A percentile compares a stretch with the other conserved stretches of the same genome.
phyloP scores from a whole-genome alignment of 1,284 basidiomycete species.

The Sparassis latifolia region DNA sequence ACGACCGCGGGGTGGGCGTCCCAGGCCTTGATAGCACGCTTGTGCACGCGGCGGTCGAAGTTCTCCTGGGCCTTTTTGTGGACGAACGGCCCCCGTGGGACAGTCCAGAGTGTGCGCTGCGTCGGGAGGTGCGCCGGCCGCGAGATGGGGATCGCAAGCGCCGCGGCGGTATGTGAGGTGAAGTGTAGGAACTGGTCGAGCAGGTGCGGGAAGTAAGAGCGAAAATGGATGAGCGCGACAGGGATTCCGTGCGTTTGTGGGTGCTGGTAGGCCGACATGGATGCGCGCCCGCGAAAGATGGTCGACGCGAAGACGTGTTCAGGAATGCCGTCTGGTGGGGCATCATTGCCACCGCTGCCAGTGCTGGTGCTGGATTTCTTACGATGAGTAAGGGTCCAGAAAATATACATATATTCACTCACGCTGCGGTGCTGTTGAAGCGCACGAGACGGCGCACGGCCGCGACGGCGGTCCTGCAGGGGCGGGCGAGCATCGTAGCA shows the following conservation, averaged over 20 bases:
- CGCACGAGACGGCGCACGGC: too few species aligned
- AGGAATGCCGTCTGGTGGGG: background rate
- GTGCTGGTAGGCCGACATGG: conserved; percentile 48
- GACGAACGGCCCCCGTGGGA: conserved; percentile 81
- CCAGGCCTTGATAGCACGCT: conserved; percentile 85
- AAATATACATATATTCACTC: too few species aligned
- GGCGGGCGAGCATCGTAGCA: too few species aligned
- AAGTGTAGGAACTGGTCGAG: conserved; percentile 86
- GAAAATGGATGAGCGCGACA: conserved; percentile 81
- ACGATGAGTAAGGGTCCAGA: too few species aligned
- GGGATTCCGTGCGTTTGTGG: conserved; percentile 69
- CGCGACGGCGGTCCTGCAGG: too few species aligned
- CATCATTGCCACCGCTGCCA: too few species aligned
- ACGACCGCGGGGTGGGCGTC: conserved; percentile 82
- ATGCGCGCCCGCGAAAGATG: conserved; percentile 52
- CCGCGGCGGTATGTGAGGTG: conserved; percentile 75
- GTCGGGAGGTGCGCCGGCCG: conserved; percentile 69
- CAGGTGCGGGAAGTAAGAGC: conserved; percentile 62
- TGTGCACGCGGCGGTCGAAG: conserved; percentile 83
- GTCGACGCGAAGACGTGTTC: conserved; percentile 27
- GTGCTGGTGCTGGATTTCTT: too few species aligned
- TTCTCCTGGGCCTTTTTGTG: conserved; percentile 97
- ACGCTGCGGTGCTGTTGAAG: too few species aligned
- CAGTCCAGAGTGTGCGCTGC: conserved; percentile 81
- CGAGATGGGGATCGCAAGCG: conserved; percentile 80